Percentiles rank a stretch among this genome's conserved stretches.
Conservation (phyloP, 2,329 filamentous ascomycete genomes). For the Pseudocercospora eumusae region DNA sequence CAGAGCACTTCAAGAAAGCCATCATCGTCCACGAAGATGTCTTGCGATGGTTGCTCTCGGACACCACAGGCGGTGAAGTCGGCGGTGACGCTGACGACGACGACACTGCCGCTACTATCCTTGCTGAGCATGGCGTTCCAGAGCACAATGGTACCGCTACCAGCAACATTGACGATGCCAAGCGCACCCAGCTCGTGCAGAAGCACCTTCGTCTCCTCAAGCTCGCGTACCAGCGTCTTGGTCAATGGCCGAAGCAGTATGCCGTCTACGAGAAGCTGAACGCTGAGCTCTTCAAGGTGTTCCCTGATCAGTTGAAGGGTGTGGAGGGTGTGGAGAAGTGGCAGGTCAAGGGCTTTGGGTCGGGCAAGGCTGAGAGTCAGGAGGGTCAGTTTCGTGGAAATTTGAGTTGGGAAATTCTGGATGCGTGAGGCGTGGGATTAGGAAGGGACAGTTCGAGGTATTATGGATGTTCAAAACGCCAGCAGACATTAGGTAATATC, state of each 20-base stretch:
- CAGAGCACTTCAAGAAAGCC: slow-evolving; percentile 46
- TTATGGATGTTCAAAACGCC: too few relatives aligned
- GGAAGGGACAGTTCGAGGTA: too few relatives aligned
- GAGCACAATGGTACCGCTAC: slow-evolving; percentile 28
- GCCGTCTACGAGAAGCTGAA: slow-evolving; percentile 53
- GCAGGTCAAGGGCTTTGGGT: slow-evolving; percentile 49
- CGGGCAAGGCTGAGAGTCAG: slow-evolving; percentile 50
- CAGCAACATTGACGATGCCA: slow-evolving; percentile 30
- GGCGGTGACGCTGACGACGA: slow-evolving; percentile 41
- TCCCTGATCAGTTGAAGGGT: slow-evolving; percentile 44
- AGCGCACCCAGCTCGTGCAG: slow-evolving; percentile 38
- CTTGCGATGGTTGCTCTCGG: slow-evolving; percentile 35
- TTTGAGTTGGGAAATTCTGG: slow-evolving; percentile 41
- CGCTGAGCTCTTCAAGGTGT: slow-evolving; percentile 47
- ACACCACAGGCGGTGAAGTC: slow-evolving; percentile 33
- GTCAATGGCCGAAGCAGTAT: slow-evolving; percentile 51
- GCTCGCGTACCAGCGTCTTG: slow-evolving; percentile 47
- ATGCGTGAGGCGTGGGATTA: too few relatives aligned
- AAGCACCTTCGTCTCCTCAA: slow-evolving; percentile 43
- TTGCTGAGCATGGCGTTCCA: slow-evolving; percentile 41
- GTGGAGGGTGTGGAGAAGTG: slow-evolving; percentile 53
- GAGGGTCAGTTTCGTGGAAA: slow-evolving; percentile 41
- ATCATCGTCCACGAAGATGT: slow-evolving; percentile 39
- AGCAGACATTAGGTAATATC: too few relatives aligned
- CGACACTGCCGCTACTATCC: slow-evolving; percentile 42